Conservation (phyloP, 495 filamentous ascomycete species). For the Apiosordaria backusii region DNA sequence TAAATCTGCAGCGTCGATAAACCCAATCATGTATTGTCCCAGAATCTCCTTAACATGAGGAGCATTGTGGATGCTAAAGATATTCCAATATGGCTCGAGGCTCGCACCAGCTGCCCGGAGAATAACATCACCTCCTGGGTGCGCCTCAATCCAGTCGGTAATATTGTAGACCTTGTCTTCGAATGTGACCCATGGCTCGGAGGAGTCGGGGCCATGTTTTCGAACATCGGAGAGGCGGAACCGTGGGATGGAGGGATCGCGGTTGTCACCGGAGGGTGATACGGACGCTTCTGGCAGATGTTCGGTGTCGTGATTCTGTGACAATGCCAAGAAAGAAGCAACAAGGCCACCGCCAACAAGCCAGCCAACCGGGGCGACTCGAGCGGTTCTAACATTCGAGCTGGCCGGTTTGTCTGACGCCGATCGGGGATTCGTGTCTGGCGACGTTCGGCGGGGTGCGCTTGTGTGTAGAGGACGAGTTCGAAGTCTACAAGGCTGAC, state of each 20-base stretch:
- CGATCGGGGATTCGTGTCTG: not conserved
- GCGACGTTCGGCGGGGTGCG: not conserved
- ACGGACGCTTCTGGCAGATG: not conserved
- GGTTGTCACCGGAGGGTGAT: conserved; percentile 20
- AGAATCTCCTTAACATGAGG: conserved; percentile 56
- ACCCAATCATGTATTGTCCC: conserved; percentile 52
- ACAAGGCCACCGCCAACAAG: conserved; percentile 27
- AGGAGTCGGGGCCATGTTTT: conserved; percentile 45
- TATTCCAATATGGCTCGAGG: conserved; percentile 61
- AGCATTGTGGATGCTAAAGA: conserved; percentile 58
- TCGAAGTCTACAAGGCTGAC: not conserved
- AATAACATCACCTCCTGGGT: conserved; percentile 60
- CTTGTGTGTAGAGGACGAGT: conserved; percentile 14
- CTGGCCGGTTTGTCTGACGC: not conserved
- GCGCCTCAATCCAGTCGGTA: conserved; percentile 55
- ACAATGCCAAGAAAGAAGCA: conserved; percentile 22
- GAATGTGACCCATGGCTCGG: conserved; percentile 49
- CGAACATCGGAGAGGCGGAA: conserved; percentile 48
- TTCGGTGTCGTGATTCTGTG: conserved; percentile 14
- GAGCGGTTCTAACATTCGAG: conserved; percentile 11
- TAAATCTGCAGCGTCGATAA: conserved; percentile 49
- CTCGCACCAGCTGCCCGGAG: conserved; percentile 53
- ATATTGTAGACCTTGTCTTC: conserved; percentile 58
- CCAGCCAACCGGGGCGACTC: conserved; percentile 21
- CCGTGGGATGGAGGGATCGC: conserved; percentile 39